phyloP scores from a whole-genome alignment of 352 stramenopile species.

The Globisporangium nodosum region DNA sequence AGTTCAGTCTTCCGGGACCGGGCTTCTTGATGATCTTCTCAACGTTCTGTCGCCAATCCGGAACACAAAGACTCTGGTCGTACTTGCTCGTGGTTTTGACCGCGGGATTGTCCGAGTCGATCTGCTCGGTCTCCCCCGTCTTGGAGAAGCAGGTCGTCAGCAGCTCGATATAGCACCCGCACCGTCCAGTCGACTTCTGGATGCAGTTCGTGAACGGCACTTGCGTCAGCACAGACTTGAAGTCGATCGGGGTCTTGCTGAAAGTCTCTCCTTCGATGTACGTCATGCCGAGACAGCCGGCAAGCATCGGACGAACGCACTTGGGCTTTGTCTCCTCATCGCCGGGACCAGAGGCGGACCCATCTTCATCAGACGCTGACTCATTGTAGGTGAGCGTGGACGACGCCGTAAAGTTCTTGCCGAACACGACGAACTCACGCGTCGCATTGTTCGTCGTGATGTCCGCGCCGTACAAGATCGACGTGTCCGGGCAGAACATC shows the following conservation, averaged over 20 bases:
- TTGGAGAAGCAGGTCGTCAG: slow-evolving; percentile 61
- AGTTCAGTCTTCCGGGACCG: slow-evolving; percentile 59
- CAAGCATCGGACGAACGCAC: slow-evolving; percentile 65
- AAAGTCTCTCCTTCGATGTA: slow-evolving; percentile 22
- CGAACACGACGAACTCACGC: slow-evolving; percentile 54
- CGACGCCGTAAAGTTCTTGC: slow-evolving; percentile 50
- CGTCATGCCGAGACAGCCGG: slow-evolving; percentile 58
- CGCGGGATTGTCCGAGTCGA: slow-evolving; percentile 27
- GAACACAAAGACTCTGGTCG: slow-evolving; percentile 61
- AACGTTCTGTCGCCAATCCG: slow-evolving; percentile 39
- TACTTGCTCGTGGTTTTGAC: slow-evolving; percentile 33
- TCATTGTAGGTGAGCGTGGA: slow-evolving; percentile 21
- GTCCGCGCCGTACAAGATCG: slow-evolving; percentile 68
- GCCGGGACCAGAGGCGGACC: slow-evolving; percentile 20
- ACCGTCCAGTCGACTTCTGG: slow-evolving; percentile 49
- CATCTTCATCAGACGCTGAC: slow-evolving; percentile 16
- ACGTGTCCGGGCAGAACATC: slow-evolving; percentile 70
- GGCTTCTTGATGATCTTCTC: slow-evolving; percentile 49
- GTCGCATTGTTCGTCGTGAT: slow-evolving; percentile 30
- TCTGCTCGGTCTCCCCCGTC: slow-evolving; percentile 29
- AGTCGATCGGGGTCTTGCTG: slow-evolving; percentile 40
- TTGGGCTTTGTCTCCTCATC: slow-evolving; percentile 8
- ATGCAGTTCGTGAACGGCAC: slow-evolving; percentile 74
- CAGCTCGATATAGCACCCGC: slow-evolving; percentile 64
- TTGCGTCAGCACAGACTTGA: slow-evolving; percentile 55